These are phyloP conservation scores for Cryphonectria radicalis DNA, from an alignment of 2,329 filamentous ascomycete genomes.

Conservation along the genomic window DNA sequence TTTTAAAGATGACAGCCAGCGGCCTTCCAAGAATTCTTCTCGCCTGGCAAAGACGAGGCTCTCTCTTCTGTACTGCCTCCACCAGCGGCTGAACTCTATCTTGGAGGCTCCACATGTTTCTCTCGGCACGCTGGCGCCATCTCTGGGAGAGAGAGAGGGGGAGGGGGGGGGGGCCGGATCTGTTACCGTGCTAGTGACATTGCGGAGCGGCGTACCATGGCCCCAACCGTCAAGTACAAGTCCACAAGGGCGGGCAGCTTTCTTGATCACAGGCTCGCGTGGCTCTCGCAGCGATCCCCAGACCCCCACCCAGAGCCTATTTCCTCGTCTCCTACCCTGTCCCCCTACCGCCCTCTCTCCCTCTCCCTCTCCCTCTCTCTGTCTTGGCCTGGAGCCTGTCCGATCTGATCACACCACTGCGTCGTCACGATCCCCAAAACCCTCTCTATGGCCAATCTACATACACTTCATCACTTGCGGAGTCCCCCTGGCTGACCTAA, in stretches of 20 bases:
- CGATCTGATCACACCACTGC: constrained; percentile 6
- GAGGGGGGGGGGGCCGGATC: background rate
- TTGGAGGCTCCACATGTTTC: background rate
- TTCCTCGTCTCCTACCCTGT: background rate
- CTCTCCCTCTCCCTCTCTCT: background rate
- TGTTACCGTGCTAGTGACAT: constrained; percentile 5
- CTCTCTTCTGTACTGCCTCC: background rate
- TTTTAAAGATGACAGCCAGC: background rate
- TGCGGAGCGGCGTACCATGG: background rate
- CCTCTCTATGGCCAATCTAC: background rate
- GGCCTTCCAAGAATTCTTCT: background rate
- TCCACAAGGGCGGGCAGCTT: background rate
- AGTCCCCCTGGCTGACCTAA: background rate
- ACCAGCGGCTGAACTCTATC: constrained; percentile 15
- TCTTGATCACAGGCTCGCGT: constrained; percentile 1
- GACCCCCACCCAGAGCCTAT: constrained; percentile 20
- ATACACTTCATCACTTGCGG: background rate
- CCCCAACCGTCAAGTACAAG: background rate
- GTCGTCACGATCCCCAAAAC: background rate
- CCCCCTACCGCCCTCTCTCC: background rate
- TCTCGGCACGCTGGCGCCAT: constrained; percentile 7
- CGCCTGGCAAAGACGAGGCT: background rate
- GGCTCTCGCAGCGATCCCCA: constrained; percentile 19
- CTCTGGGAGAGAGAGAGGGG: background rate
- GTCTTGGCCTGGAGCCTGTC: background rate